A percentile compares a stretch with the other conserved stretches of the same genome.
These are phyloP conservation scores for Moniliophthora roreri DNA, from an alignment of 1,284 basidiomycete genomes.

Conservation along the genomic window DNA sequence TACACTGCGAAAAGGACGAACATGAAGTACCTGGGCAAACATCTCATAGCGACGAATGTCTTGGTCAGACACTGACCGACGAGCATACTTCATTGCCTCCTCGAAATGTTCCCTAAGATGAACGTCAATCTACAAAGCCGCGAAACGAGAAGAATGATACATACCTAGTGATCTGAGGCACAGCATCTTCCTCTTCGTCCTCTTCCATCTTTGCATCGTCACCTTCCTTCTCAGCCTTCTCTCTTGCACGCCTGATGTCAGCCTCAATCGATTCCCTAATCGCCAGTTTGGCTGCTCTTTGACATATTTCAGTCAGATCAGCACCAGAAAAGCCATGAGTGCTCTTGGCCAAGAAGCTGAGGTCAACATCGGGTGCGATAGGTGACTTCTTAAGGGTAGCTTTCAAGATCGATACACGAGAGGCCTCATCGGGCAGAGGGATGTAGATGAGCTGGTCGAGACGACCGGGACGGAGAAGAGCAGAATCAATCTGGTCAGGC, in stretches of 20 bases:
- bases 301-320: constrained; percentile 98
- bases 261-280: constrained; percentile 95
- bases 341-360: constrained; percentile 86
- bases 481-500: constrained; percentile 98
- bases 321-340: constrained; percentile 99
- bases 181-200: constrained; percentile 83
- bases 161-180: constrained; percentile 90
- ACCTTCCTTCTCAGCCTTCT: constrained; percentile 79
- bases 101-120: constrained; percentile 84
- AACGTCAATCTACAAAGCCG: constrained; percentile 6
- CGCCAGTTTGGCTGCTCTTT: constrained; percentile 95
- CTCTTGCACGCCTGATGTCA: constrained; percentile 82
- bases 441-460: constrained; percentile 96
- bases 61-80: constrained; percentile 89
- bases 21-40: constrained; percentile 68
- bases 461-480: constrained; percentile 97
- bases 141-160: constrained; percentile 16
- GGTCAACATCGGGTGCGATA: constrained; percentile 83
- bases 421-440: constrained; percentile 90
- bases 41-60: constrained; percentile 96
- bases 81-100: constrained; percentile 94
- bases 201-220: constrained; percentile 73
- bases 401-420: constrained; percentile 88
- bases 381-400: constrained; percentile 95
- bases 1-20: constrained; percentile 7